Evolutionary conservation across 768 basidiomycete genomes (phyloP).

Genomic region (Leucocoprinus birnbaumii): DNA sequence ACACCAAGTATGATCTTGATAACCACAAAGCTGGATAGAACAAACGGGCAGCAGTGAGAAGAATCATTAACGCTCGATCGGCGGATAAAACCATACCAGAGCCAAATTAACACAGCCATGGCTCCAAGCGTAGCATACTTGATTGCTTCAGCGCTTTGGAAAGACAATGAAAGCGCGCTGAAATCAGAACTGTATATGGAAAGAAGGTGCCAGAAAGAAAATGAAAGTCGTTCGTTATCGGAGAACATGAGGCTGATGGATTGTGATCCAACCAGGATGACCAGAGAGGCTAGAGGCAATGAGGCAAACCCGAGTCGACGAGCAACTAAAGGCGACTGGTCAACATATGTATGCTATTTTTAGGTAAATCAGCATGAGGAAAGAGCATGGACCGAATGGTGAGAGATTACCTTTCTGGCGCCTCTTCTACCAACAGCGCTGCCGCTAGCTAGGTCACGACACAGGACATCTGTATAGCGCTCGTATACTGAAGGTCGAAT

Average conservation of each 20-base stretch:
- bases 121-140: constrained; percentile 62
- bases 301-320: constrained; percentile 93
- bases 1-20: constrained; percentile 94
- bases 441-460: constrained; percentile 84
- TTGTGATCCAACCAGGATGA: constrained; percentile 73
- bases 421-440: constrained; percentile 66
- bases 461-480: constrained; percentile 92
- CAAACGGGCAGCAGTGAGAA: neutral
- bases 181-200: constrained; percentile 28
- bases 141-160: constrained; percentile 36
- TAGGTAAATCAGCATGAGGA: constrained; percentile 2
- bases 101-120: constrained; percentile 73
- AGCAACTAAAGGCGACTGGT: constrained; percentile 93
- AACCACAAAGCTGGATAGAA: constrained; percentile 61
- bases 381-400: neutral
- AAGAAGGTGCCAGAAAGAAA: constrained; percentile 8
- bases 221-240: constrained; percentile 18
- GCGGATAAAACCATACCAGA: constrained; percentile 59
- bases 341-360: constrained; percentile 82
- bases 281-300: constrained; percentile 84
- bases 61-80: neutral
- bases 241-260: constrained; percentile 62
- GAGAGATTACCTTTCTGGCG: constrained; percentile 60
- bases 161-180: constrained; percentile 33
- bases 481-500: constrained; percentile 95